These are phyloP conservation scores for Hirschfeldia incana DNA, from an alignment of 345 rosid species.

Conservation along the genomic window DNA sequence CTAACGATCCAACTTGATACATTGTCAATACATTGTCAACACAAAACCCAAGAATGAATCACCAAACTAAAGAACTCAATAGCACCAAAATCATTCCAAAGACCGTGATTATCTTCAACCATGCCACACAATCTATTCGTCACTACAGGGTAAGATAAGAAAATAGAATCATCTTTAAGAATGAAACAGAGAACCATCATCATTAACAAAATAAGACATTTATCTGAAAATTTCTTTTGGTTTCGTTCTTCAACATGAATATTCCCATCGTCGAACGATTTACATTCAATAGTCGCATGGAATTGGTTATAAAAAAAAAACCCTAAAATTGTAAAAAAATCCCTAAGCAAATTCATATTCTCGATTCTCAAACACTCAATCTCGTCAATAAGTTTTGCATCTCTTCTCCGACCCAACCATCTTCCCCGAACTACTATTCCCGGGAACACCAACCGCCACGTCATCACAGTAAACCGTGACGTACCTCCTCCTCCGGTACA, in stretches of 20 bases:
- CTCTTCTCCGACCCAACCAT: constrained; percentile 47
- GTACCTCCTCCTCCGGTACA: constrained; percentile 48
- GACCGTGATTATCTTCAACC: background rate
- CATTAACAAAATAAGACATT: background rate
- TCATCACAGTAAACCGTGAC: constrained; percentile 50
- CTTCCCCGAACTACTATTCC: constrained; percentile 55
- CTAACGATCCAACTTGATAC: background rate
- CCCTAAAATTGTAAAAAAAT: background rate
- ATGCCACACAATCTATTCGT: constrained; percentile 1
- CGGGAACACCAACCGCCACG: constrained; percentile 43
- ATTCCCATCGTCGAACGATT: background rate
- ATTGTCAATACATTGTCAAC: background rate
- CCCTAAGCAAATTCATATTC: background rate
- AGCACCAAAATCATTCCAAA: background rate
- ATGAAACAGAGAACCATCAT: background rate
- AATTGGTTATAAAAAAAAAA: background rate
- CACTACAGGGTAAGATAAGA: background rate
- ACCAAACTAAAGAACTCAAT: background rate
- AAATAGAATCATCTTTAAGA: background rate
- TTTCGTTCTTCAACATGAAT: background rate
- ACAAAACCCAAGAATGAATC: background rate
- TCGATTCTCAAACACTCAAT: background rate
- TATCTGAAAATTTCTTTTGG: background rate
- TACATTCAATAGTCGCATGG: background rate
- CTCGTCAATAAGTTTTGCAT: constrained; percentile 42